Percentiles rank a stretch among this genome's conserved stretches.
These are phyloP conservation scores for Monilinia vaccinii-corymbosi DNA, from an alignment of 2,329 filamentous ascomycete species.

Conservation along the genomic window DNA sequence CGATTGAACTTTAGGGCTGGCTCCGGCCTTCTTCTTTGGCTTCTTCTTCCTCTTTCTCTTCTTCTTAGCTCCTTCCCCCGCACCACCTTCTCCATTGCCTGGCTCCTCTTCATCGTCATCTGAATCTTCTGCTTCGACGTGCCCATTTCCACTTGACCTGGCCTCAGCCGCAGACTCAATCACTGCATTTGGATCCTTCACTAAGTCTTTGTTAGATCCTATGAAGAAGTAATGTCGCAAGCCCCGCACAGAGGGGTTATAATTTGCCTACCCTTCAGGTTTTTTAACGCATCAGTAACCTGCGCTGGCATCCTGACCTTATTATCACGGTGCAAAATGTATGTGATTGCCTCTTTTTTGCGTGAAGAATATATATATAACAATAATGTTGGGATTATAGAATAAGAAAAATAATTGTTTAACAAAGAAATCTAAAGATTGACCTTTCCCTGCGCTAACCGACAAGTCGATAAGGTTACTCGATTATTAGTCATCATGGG, in stretches of 20 bases:
- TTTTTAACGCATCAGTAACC: conserved; percentile 75
- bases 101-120: conserved; percentile 43
- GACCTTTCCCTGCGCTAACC: not conserved
- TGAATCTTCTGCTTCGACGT: conserved; percentile 36
- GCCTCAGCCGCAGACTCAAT: conserved; percentile 23
- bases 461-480: not conserved
- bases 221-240: conserved; percentile 33
- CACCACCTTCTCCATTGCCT: conserved; percentile 32
- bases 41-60: conserved; percentile 67
- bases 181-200: conserved; percentile 27
- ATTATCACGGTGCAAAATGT: not conserved
- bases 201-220: conserved; percentile 14
- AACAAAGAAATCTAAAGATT: not conserved
- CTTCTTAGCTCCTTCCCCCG: conserved; percentile 39
- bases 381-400: no score
- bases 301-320: conserved; percentile 24
- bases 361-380: not conserved
- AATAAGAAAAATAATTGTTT: not conserved
- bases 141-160: conserved; percentile 20
- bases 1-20: conserved; percentile 59
- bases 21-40: conserved; percentile 54
- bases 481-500: not conserved
- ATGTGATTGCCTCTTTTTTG: conserved; percentile 1
- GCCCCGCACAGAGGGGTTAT: not conserved
- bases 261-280: conserved; percentile 63